These are phyloP conservation scores for Leccinum laetum DNA, from an alignment of 1,284 basidiomycete species.

Conservation along the genomic window DNA sequence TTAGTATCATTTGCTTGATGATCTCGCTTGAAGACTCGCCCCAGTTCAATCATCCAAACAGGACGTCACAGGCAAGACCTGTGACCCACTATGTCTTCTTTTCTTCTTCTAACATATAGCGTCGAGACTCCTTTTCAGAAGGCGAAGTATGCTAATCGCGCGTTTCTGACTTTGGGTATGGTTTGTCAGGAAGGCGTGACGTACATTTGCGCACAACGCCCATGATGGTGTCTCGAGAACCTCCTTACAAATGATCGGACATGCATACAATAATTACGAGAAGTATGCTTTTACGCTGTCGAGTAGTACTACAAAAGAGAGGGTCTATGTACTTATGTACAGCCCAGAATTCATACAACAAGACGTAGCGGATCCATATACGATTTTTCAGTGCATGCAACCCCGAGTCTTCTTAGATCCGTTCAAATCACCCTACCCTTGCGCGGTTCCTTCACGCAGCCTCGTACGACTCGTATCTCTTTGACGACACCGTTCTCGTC, in stretches of 20 bases:
- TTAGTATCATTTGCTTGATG: conserved; percentile 86
- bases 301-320: background rate
- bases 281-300: background rate
- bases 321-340: background rate
- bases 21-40: conserved; percentile 70
- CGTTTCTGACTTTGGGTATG: background rate
- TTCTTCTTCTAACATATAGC: too few species aligned
- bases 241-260: too few species aligned
- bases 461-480: conserved; percentile 68
- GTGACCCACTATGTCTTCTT: background rate
- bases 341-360: conserved; percentile 1
- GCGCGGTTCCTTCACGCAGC: conserved; percentile 41
- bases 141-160: background rate
- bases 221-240: background rate
- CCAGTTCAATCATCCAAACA: conserved; percentile 90
- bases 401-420: background rate
- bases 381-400: background rate
- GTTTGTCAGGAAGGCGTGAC: background rate
- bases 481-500: conserved; percentile 52
- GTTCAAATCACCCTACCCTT: background rate
- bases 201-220: background rate
- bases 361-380: background rate
- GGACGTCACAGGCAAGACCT: conserved; percentile 52
- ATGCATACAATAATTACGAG: conserved; percentile 24
- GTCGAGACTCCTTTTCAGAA: background rate